Evolutionary conservation across 345 rosid species (phyloP), one percentile per base, ranked within the genome.

Genomic region (Nephelium lappaceum): DNA sequence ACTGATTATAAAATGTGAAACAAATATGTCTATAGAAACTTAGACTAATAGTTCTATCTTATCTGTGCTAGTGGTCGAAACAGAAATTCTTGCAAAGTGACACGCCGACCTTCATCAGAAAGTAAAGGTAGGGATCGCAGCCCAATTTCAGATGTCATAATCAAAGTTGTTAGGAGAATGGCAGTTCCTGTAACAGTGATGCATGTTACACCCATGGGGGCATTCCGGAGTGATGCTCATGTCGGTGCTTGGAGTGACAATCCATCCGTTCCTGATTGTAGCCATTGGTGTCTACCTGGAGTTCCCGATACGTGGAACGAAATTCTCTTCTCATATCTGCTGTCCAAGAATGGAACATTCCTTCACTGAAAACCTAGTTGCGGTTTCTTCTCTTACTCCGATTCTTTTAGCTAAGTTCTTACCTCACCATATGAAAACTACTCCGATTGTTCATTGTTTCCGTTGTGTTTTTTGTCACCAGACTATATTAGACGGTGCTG

Each of bases 201-300:
- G 71, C 91, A 89, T 66, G 96, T 90, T 53, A 92, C 94, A 6
- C 89, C 84, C 0, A 89, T 92, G 96, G 91, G 91, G 5, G 92
- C 94, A 49, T 89, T 67, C 80, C 85, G 94, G 72, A 82, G 87
- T 10, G 97, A 90, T 53, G 93, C 91, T 5, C 93, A 92, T 72
- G 93, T 92, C 0, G 97, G 93, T 36, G 69, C 72, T 38, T 90
- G 97, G 93, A 87, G 92, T 23, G 91, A 88, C 67, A 88, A 89
- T 79, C 91, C 90, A 0, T 83, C 81, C 2, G 92, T 92, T 55
- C 87, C 93, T 12, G 97, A 90, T 81, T 90, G 94, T 77, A 90
- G 93, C 84, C 94, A 89, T 72, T 90, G 92, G 94, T 92, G 94
- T 81, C 88, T 90, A 8, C 93, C 94, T 10, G 94, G 94, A 31